Base-by-base conservation (phyloP, 495 filamentous ascomycete species). In the Tricharina praecox region DNA sequence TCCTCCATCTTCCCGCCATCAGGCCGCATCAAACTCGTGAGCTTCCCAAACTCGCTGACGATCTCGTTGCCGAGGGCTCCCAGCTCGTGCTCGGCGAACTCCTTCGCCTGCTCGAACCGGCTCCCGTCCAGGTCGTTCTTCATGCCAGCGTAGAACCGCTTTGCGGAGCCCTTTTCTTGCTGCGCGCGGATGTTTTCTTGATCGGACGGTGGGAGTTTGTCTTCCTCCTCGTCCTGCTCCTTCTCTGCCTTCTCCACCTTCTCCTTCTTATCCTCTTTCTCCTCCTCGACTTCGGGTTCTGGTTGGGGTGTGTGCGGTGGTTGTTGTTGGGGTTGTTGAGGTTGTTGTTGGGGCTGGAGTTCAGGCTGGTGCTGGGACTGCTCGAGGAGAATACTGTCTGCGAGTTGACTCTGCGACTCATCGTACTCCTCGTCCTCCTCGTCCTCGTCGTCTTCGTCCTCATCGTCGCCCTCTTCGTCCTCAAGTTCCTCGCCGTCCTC, bases 401-500 rank as follows among this genome's bases (percentile, higher is more conserved):
- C 49, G 1, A 50, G 57, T 8, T 53, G 54, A 20, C 58, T 56
- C 35, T 57, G 63, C 13, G 61, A 60, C 2, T 68, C 66, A 15
- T 64, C 63, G 37, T 64, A 58, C 11, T 63, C 66, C 40, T 65
- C 59, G 9, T 63, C 66, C n/a, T 61, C 64, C 0, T 56, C 70
- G 5, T 59, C 67, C 13, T 66, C 63, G 2, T 62, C 57, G 3
- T 59, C 55, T 25, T 62, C 67, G 13, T 73, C 70, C 38, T 78
- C 68, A 25, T 66, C 63, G 16, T 66, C 60, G 18, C 63, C 64
- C 9, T 50, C 56, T 18, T 61, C 63, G 20, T 62, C 67, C 34
- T 63, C 56, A 25, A 55, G 58, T 21, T 62, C 62, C 30, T 64
- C 65, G 40, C 65, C 67, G 38, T 62, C 63, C 44, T 54, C 58